Percentiles rank a stretch among this genome's conserved stretches.
These are phyloP conservation scores for Rhynchosporium secalis DNA, from an alignment of 2,329 filamentous ascomycete genomes.

Conservation along the genomic window DNA sequence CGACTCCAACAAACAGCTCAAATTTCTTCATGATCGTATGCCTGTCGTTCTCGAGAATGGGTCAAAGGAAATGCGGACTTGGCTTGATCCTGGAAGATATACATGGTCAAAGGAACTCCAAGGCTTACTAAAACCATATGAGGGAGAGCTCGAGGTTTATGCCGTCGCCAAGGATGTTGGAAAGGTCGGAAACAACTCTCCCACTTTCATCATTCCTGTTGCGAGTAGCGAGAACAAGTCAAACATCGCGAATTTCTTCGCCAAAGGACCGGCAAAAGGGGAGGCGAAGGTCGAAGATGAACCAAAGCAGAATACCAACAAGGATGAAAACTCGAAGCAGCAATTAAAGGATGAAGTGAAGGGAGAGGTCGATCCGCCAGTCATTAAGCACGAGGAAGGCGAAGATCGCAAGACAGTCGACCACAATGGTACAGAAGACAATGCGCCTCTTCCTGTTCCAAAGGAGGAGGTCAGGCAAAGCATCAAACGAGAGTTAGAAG, in stretches of 20 bases:
- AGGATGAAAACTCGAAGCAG: constrained; percentile 17
- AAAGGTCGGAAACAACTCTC: constrained; percentile 90
- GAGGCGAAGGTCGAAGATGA: constrained; percentile 18
- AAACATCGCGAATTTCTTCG: constrained; percentile 94
- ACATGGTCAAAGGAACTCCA: constrained; percentile 82
- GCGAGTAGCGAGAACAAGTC: constrained; percentile 85
- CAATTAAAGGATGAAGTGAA: constrained; percentile 25
- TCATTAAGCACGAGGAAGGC: constrained; percentile 31
- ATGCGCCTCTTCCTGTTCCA: constrained; percentile 34
- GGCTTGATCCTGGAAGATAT: constrained; percentile 72
- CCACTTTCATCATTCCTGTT: constrained; percentile 78
- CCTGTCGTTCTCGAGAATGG: constrained; percentile 84
- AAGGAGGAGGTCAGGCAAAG: constrained; percentile 30
- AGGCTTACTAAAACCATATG: constrained; percentile 73
- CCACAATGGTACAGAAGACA: constrained; percentile 34
- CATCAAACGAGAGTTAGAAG: constrained; percentile 36
- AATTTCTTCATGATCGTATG: constrained; percentile 92
- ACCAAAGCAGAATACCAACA: neutral
- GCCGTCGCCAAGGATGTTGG: constrained; percentile 86
- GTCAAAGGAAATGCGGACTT: constrained; percentile 67
- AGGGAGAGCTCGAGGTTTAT: constrained; percentile 79
- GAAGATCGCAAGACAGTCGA: constrained; percentile 34
- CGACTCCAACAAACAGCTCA: constrained; percentile 76
- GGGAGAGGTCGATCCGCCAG: constrained; percentile 21
- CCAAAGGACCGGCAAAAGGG: constrained; percentile 45